phyloP scores from a whole-genome alignment of 2,329 filamentous ascomycete species.

The Hymenoscyphus salicellus region DNA sequence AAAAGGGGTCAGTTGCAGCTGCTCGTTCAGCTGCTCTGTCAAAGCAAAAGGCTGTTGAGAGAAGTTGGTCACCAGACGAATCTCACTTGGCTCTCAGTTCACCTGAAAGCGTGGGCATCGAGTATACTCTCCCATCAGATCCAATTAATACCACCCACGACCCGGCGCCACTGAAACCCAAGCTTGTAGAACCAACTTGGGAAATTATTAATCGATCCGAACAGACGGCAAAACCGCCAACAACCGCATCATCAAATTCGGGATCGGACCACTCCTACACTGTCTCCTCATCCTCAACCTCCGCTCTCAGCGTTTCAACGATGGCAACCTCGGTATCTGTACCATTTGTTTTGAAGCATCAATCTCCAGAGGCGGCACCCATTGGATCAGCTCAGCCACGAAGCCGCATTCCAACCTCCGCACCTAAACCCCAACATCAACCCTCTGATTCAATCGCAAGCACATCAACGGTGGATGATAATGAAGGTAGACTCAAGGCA shows the following conservation, averaged over 20 bases:
- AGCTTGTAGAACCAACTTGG: slow-evolving; percentile 27
- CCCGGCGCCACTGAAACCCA: slow-evolving; percentile 21
- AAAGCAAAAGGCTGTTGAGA: neutral
- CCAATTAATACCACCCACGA: neutral
- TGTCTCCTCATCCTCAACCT: slow-evolving; percentile 19
- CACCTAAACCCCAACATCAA: slow-evolving; percentile 1
- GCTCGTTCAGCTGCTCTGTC: neutral
- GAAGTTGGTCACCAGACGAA: slow-evolving; percentile 24
- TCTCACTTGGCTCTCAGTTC: slow-evolving; percentile 26
- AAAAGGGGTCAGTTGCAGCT: neutral
- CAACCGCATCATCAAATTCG: slow-evolving; percentile 17
- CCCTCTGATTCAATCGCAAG: slow-evolving; percentile 7
- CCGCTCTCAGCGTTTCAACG: slow-evolving; percentile 13
- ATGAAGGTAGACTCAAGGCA: slow-evolving; percentile 46
- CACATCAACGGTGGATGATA: slow-evolving; percentile 36
- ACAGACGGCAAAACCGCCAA: slow-evolving; percentile 4
- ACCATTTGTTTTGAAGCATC: slow-evolving; percentile 3
- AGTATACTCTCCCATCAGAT: slow-evolving; percentile 11
- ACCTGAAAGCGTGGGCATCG: slow-evolving; percentile 19
- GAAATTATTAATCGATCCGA: slow-evolving; percentile 26
- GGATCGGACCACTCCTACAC: slow-evolving; percentile 24
- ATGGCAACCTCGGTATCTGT: slow-evolving; percentile 18
- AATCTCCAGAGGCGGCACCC: slow-evolving; percentile 9
- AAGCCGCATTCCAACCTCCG: slow-evolving; percentile 6
- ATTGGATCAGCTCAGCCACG: slow-evolving; percentile 9